Percentiles rank a stretch among this genome's conserved stretches.
phyloP scores from a whole-genome alignment of 345 rosid genomes.

The Linum tenue region DNA sequence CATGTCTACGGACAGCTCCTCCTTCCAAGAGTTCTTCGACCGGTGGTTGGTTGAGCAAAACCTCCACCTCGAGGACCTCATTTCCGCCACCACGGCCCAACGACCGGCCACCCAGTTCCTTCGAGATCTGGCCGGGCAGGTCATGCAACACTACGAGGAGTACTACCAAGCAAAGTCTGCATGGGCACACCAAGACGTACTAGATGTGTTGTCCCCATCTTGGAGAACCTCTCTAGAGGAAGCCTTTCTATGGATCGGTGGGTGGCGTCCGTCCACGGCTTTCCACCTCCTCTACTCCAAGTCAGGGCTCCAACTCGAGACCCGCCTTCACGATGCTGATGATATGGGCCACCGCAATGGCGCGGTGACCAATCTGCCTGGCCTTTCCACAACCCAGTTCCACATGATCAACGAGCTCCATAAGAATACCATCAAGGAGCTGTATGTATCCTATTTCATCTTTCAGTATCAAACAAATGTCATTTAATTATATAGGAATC shows the following conservation, averaged over 20 bases:
- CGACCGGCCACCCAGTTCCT: background rate
- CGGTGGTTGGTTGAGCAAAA: slow-evolving; percentile 35
- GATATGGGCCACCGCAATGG: slow-evolving; percentile 22
- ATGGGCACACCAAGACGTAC: slow-evolving; percentile 24
- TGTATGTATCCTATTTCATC: no score
- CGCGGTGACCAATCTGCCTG: slow-evolving; percentile 26
- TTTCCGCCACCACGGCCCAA: slow-evolving; percentile 16
- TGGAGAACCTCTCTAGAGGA: slow-evolving; percentile 41
- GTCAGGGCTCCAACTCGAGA: slow-evolving; percentile 35
- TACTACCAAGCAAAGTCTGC: slow-evolving; percentile 32
- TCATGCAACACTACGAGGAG: slow-evolving; percentile 33
- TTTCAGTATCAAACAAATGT: slow-evolving; percentile 1
- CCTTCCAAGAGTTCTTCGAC: slow-evolving; percentile 34
- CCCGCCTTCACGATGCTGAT: slow-evolving; percentile 22
- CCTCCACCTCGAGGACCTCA: slow-evolving; percentile 24
- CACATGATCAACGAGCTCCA: slow-evolving; percentile 25
- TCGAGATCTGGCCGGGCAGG: slow-evolving; percentile 14
- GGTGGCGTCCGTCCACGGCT: slow-evolving; percentile 48
- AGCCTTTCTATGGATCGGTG: slow-evolving; percentile 43
- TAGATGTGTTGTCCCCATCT: slow-evolving; percentile 31
- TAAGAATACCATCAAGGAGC: slow-evolving; percentile 9
- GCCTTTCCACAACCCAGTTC: slow-evolving; percentile 29
- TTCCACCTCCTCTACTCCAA: slow-evolving; percentile 45
- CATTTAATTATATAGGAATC: slow-evolving; percentile 11
- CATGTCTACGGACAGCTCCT: background rate